Base-by-base conservation (phyloP, 2,329 filamentous ascomycete species). In the Cladosporium sp. region DNA sequence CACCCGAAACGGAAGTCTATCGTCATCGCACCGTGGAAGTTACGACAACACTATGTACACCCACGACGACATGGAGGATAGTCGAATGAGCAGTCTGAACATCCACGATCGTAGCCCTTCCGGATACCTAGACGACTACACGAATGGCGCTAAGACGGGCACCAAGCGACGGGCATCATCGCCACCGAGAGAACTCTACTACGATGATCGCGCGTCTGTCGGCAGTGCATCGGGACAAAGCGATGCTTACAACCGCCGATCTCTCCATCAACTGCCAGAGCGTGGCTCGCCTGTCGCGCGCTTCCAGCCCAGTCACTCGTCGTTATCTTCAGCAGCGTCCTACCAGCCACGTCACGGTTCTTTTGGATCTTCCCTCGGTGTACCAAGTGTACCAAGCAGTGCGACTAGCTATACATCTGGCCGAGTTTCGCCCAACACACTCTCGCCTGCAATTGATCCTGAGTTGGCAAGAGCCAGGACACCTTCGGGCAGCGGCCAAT, bases 101-200 rank as follows among this genome's bases (percentile, higher is more conserved):
- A 81, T 86, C 68, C 83, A 85, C 67, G 85, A 87, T 65, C 80
- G 83, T 67, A 82, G 80, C 72, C 81, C 78, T 62, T 76, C 79
- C 53, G 77, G 76, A 31, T 79, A 76, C 35, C 79, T 82, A 21
- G 81, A 82, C 46, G 80, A 80, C 56, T 76, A 78, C 49, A 68
- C 73, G 55, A 75, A 73, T 61, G 78, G 80, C 28, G 50, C 35
- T 28, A 83, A 81, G 71, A 81, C 83, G 64, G 86, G 87, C 58
- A 84, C 85, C 70, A 90, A 90, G 76, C 82, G 88, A 73, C 83
- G 87, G 66, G 88, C 88, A 67, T 88, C 86, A 16, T 88, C 86
- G 63, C 86, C 88, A 23, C 87, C 87, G 46, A 81, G 83, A 65
- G 86, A 88, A 11, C 26, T 65, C 71, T 81, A 81, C 60, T 72